These are phyloP conservation scores for Daldinia concentrica DNA, from an alignment of 495 filamentous ascomycete genomes.

Conservation along the genomic window DNA sequence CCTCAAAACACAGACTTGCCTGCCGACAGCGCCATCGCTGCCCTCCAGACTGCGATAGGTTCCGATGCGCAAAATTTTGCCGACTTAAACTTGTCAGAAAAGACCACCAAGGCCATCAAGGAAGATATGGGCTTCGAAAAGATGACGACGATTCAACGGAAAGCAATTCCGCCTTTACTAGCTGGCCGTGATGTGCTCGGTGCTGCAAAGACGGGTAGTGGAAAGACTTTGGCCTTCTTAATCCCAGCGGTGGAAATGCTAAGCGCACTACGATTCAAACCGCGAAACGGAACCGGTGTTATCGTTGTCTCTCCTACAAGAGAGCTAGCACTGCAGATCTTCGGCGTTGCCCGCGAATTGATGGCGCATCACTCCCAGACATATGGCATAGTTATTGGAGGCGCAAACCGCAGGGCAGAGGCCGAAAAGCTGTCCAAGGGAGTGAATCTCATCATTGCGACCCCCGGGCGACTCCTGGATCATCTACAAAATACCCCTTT, in stretches of 20 bases:
- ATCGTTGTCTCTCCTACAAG: slow-evolving; percentile 88
- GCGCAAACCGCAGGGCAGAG: slow-evolving; percentile 89
- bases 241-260: slow-evolving; percentile 97
- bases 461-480: slow-evolving; percentile 90
- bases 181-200: slow-evolving; percentile 92
- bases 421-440: slow-evolving; percentile 94
- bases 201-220: slow-evolving; percentile 95
- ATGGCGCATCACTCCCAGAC: slow-evolving; percentile 85
- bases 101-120: slow-evolving; percentile 83
- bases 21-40: slow-evolving; percentile 28
- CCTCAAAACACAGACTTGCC: slow-evolving; percentile 33
- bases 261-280: slow-evolving; percentile 85
- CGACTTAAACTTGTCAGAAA: slow-evolving; percentile 85
- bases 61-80: slow-evolving; percentile 65
- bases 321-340: slow-evolving; percentile 95
- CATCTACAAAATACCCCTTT: slow-evolving; percentile 95
- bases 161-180: slow-evolving; percentile 86
- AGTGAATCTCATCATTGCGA: slow-evolving; percentile 93
- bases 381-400: slow-evolving; percentile 94
- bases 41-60: slow-evolving; percentile 44
- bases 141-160: slow-evolving; percentile 95
- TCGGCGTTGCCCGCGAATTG: slow-evolving; percentile 91
- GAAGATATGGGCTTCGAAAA: slow-evolving; percentile 89
- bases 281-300: slow-evolving; percentile 79
- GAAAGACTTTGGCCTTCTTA: slow-evolving; percentile 94